Conservation (phyloP, 139 green algal species). For the Coelastrella sp. region DNA sequence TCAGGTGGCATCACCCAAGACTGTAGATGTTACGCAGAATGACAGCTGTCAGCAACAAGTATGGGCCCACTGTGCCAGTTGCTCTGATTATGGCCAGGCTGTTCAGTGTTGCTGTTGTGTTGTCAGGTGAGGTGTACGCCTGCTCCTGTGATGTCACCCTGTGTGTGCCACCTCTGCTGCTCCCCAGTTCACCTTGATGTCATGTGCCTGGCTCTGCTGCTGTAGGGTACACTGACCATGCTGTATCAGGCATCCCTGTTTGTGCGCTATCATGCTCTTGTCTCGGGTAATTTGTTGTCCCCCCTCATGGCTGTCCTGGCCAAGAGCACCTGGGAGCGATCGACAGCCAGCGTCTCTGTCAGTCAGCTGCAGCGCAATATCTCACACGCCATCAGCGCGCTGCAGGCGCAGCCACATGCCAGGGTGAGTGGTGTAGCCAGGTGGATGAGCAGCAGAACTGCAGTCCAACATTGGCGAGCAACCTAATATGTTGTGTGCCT, state of each 20-base stretch:
- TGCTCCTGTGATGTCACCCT: too few species aligned
- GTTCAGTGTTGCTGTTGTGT: too few species aligned
- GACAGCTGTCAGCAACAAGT: too few species aligned
- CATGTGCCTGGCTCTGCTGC: background rate
- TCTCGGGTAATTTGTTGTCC: background rate
- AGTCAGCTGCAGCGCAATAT: slow-evolving; percentile 28
- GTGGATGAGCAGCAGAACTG: too few species aligned
- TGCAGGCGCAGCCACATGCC: background rate
- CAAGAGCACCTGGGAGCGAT: background rate
- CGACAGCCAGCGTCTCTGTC: slow-evolving; percentile 2
- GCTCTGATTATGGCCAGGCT: too few species aligned
- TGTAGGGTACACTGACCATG: background rate
- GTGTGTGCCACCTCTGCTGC: too few species aligned
- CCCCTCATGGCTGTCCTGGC: background rate
- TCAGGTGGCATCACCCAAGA: too few species aligned
- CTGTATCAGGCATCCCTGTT: background rate
- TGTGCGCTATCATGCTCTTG: background rate
- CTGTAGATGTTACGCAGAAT: too few species aligned
- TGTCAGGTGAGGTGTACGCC: too few species aligned
- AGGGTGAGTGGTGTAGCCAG: background rate
- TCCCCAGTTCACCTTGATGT: background rate
- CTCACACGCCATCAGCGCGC: background rate
- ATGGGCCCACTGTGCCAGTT: too few species aligned
- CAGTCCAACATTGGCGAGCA: too few species aligned
- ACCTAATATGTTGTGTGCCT: too few species aligned